Evolutionary conservation across 768 basidiomycete genomes (phyloP), one percentile per base, ranked within the genome.

Genomic region (Lactifluus piperatus): DNA sequence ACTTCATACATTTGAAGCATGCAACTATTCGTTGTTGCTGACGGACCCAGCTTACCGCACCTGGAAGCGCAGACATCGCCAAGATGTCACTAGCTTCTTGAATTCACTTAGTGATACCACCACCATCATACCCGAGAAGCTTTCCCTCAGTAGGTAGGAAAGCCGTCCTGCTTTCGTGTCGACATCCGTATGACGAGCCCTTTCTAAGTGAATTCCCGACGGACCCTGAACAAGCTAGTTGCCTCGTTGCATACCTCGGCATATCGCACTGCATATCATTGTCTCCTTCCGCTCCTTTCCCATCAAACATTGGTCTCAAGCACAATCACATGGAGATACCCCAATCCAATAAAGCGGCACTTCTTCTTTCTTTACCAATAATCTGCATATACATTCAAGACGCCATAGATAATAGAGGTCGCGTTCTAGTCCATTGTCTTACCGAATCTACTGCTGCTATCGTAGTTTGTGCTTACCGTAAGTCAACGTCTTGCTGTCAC

Each of bases 51-150:
- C 71, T 20, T 86, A 86, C 59, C 74, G 75, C 4, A 69, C 77
- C n/a, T 86, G 83, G 84, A 82, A 79, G 65, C 77, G 81, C 13
- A 71, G 75, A 30, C 77, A 80, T 58, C 73, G 74, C 49, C 81
- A 79, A 57, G 77, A 80, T 32, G 80, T 82, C 44, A 76, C 75
- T 3, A 69, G 71, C 47, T 85, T 80, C 64, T 67, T 85, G 29
- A 80, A 78, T 60, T 69, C 76, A 30, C 66, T 83, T 51, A 68
- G 72, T 27, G 81, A 85, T 52, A 80, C 80, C 13, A 77, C 77
- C n/a, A 65, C 71, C 7, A 74, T 86, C 39, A 66, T 84, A 34
- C 77, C 75, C 4, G 72, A 79, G 47, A 73, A 74, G 58, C 60
- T 86, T 39, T 75, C 76, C 57, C 72, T 85, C 54, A 79, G 72